phyloP scores from a whole-genome alignment of 176 grass and related monocot species.

The Oryza australiensis region DNA sequence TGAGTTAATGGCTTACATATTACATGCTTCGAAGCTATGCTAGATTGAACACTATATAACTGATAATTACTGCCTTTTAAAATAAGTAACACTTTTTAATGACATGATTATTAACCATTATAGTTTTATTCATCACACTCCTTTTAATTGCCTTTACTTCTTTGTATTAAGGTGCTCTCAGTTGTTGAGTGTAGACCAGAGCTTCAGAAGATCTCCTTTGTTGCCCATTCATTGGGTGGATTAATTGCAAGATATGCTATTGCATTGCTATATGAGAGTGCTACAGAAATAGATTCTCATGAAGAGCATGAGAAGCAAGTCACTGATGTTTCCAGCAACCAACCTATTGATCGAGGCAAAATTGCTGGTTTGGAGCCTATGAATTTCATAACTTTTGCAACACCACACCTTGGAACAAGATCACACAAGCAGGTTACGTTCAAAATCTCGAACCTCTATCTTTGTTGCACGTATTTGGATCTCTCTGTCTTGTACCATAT shows the following conservation, averaged over 20 bases:
- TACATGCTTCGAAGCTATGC: neutral
- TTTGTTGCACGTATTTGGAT: neutral
- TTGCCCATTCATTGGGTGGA: conserved; percentile 93
- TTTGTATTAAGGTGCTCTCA: conserved; percentile 57
- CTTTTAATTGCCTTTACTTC: conserved; percentile 22
- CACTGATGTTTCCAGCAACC: conserved; percentile 12
- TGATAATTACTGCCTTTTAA: neutral
- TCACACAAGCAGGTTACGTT: conserved; percentile 81
- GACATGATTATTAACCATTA: neutral
- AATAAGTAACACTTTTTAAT: neutral
- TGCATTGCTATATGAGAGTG: conserved; percentile 57
- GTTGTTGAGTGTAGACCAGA: conserved; percentile 51
- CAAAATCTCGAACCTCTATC: neutral
- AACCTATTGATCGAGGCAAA: conserved; percentile 40
- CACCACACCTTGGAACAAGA: conserved; percentile 89
- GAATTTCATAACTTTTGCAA: conserved; percentile 94
- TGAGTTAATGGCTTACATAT: conserved; percentile 27
- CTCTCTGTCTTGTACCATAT: neutral
- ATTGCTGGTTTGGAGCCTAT: conserved; percentile 92
- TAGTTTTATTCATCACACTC: neutral
- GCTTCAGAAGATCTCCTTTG: conserved; percentile 88
- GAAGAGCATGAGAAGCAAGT: conserved; percentile 37
- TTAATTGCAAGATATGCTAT: conserved; percentile 96
- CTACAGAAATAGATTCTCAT: conserved; percentile 20
- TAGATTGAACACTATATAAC: neutral